Evolutionary conservation across 371 early-diverging fungal species (phyloP).

Genomic region (Rhizopus arrhizus): DNA sequence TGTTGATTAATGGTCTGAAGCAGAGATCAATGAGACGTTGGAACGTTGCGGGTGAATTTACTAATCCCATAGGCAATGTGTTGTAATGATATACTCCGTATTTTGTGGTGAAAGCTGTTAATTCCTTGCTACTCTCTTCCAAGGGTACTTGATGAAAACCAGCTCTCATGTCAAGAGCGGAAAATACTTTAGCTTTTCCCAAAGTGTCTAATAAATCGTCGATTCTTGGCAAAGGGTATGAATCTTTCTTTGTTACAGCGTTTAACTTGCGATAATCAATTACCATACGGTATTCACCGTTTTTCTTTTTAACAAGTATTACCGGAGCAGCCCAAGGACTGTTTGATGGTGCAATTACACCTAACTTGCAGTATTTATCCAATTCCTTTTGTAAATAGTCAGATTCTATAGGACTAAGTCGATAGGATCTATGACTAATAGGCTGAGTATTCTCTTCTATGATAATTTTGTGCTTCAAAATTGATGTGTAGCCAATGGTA

Average conservation of each 20-base stretch:
- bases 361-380: conserved; percentile 11
- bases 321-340: conserved; percentile 36
- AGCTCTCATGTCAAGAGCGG: conserved; percentile 8
- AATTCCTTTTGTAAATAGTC: conserved; percentile 19
- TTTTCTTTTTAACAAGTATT: conserved; percentile 49
- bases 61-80: background rate
- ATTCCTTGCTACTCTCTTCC: background rate
- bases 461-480: no score
- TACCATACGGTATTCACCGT: conserved; percentile 33
- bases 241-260: conserved; percentile 23
- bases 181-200: conserved; percentile 27
- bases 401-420: conserved; percentile 8
- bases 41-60: background rate
- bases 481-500: background rate
- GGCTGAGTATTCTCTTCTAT: no score
- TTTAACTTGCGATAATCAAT: conserved; percentile 52
- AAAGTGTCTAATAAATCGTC: conserved; percentile 37
- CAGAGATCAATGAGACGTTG: conserved; percentile 5
- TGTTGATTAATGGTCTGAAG: background rate
- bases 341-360: conserved; percentile 19
- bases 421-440: conserved; percentile 10
- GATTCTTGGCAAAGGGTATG: conserved; percentile 40
- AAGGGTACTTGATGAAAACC: conserved; percentile 8
- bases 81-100: conserved; percentile 5
- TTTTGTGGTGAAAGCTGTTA: conserved; percentile 10